phyloP scores from a whole-genome alignment of 805 yeast genomes.

The Ogataea glucozyma region DNA sequence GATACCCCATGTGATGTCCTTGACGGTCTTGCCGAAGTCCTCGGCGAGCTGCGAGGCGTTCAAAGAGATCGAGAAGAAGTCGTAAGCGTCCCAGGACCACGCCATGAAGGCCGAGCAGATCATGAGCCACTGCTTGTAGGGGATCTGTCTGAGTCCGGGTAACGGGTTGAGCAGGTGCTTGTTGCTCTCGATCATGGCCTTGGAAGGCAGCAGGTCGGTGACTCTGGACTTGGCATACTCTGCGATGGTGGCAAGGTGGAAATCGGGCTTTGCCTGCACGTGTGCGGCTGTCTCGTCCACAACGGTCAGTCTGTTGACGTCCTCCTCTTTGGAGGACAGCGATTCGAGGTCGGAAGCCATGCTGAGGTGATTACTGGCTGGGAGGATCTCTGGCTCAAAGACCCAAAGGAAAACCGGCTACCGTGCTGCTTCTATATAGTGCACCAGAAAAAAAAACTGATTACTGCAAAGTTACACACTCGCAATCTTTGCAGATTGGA shows the following conservation, averaged over 20 bases:
- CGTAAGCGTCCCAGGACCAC: conserved; percentile 71
- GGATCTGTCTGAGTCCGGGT: conserved; percentile 51
- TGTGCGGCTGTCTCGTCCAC: background rate
- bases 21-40: conserved; percentile 45
- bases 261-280: conserved; percentile 28
- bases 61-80: conserved; percentile 58
- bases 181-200: conserved; percentile 39
- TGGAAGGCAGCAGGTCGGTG: conserved; percentile 50
- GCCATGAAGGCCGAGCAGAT: conserved; percentile 53
- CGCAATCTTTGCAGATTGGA: too few relatives aligned
- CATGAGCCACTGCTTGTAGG: conserved; percentile 56
- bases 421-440: conserved; percentile 1
- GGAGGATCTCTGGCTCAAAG: background rate
- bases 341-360: conserved; percentile 19
- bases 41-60: conserved; percentile 50
- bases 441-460: background rate
- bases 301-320: conserved; percentile 6
- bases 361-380: background rate
- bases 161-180: conserved; percentile 59
- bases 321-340: conserved; percentile 13
- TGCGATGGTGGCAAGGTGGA: conserved; percentile 34
- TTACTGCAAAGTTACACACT: background rate
- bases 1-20: conserved; percentile 63
- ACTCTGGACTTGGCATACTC: conserved; percentile 47
- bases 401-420: too few relatives aligned